Evolutionary conservation across 129 eudicot species (phyloP), one percentile per base, ranked within the genome.

Genomic region (carrot (Daucus carota)): DNA sequence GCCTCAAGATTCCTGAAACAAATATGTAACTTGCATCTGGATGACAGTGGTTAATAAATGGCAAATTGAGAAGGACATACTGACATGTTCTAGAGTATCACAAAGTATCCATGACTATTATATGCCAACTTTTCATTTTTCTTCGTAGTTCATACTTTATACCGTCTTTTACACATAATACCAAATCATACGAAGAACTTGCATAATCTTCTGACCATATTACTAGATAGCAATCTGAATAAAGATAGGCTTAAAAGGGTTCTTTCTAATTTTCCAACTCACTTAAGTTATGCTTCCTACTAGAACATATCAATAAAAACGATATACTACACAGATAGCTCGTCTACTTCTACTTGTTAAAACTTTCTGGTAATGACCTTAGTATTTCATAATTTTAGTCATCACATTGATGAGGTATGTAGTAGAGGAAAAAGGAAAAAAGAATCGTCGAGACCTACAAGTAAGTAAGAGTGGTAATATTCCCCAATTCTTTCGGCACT

Each of bases 401-500:
- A 67, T 67, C 45, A 67, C 45, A 67, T 34, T 32, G 15, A 9
- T 67, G 41, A 17, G 4, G 11, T 67, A 67, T 67, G 0, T 34
- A 67, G 42, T 34, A 6, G 22, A 15, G 70, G n/a, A 10, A 65
- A 66, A 11, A 32, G 2, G 28, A 17, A 33, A 67, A 66, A 67
- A 24, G 28, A 67, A 67, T 33, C 4, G 66, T 69, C 48, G 36
- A 73, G 24, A 42, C 92, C 73, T 83, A 91, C 94, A 88, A 10
- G 60, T 70, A 70, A 67, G 36, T 38, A 46, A 91, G 94, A 34
- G 86, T 54, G 17, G 87, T 81, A 41, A 91, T 88, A 20, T 83
- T 75, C 59, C 94, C 92, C 82, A 91, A 76, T 75, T 71, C 83
- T 52, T 77, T 46, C 12, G 97, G 97, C 69, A 91, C 81, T 40